A percentile compares a stretch with the other conserved stretches of the same genome.
These are phyloP conservation scores for Sarocladiaceae sp. DNA, from an alignment of 2,329 filamentous ascomycete genomes.

Conservation along the genomic window DNA sequence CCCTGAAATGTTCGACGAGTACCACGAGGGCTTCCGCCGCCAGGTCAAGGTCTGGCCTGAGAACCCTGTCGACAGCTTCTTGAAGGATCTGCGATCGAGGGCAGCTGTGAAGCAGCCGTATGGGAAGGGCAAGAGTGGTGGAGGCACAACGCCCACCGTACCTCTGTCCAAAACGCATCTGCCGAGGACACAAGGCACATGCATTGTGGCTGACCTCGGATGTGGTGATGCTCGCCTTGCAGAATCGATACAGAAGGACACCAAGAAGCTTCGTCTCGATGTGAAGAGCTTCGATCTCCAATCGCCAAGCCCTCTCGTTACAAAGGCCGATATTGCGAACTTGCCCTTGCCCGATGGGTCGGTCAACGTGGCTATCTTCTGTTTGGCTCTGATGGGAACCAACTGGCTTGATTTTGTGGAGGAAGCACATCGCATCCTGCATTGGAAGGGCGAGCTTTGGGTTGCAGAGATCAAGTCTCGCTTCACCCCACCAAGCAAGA, in stretches of 20 bases:
- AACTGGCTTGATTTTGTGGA: slow-evolving; percentile 98
- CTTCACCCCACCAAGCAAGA: slow-evolving; percentile 50
- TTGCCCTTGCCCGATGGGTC: slow-evolving; percentile 71
- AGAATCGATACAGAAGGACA: slow-evolving; percentile 58
- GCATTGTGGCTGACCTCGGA: slow-evolving; percentile 84
- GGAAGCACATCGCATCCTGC: slow-evolving; percentile 86
- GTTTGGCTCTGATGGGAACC: slow-evolving; percentile 95
- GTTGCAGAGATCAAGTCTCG: slow-evolving; percentile 94
- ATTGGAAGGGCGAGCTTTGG: slow-evolving; percentile 96
- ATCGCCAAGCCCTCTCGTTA: slow-evolving; percentile 70
- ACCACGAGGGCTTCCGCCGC: slow-evolving; percentile 92
- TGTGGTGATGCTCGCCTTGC: slow-evolving; percentile 89
- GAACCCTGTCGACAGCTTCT: slow-evolving; percentile 89
- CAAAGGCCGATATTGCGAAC: slow-evolving; percentile 81
- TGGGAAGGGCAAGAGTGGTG: slow-evolving; percentile 36
- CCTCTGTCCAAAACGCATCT: slow-evolving; percentile 43
- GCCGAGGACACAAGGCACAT: slow-evolving; percentile 66
- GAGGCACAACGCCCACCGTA: background rate
- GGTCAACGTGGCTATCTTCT: slow-evolving; percentile 89
- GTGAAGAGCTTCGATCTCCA: slow-evolving; percentile 87
- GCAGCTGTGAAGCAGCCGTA: slow-evolving; percentile 6
- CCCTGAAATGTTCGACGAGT: slow-evolving; percentile 92
- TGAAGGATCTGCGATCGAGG: slow-evolving; percentile 65
- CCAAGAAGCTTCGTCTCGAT: slow-evolving; percentile 65
- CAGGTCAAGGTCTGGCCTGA: slow-evolving; percentile 96